Conservation (phyloP, 1,139 yeast species). For the Nadsonia starkeyi-henricii region DNA sequence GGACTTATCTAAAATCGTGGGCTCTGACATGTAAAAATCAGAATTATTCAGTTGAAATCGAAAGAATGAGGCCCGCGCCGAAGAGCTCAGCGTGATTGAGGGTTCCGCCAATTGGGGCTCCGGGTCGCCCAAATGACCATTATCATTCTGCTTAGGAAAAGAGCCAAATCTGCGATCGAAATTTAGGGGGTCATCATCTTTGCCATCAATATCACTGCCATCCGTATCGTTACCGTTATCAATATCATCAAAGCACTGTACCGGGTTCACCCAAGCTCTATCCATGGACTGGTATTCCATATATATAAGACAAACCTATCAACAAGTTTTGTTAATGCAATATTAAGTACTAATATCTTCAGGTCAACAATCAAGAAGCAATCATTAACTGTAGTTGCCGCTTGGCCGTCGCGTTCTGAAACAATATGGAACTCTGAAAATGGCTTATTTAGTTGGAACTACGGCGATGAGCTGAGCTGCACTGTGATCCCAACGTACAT, state of each 20-base stretch:
- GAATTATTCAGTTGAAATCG: constrained; percentile 25
- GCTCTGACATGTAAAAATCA: constrained; percentile 48
- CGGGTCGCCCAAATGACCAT: neutral
- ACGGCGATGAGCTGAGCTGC: too few relatives aligned
- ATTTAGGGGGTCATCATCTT: neutral
- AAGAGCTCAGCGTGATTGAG: neutral
- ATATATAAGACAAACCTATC: neutral
- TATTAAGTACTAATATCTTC: too few relatives aligned
- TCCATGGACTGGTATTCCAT: neutral
- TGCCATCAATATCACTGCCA: neutral
- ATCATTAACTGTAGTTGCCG: too few relatives aligned
- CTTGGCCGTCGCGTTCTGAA: too few relatives aligned
- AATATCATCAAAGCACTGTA: neutral
- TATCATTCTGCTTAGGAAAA: neutral
- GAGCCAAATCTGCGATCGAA: neutral
- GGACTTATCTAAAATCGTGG: constrained; percentile 30
- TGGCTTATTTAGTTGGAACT: too few relatives aligned
- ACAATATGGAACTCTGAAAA: too few relatives aligned
- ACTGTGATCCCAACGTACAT: too few relatives aligned
- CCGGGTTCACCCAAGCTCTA: neutral
- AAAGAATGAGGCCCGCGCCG: constrained; percentile 7
- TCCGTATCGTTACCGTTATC: neutral
- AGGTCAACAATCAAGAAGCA: too few relatives aligned
- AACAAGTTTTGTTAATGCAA: too few relatives aligned
- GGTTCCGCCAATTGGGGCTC: too few relatives aligned